Conservation (phyloP, 2,329 filamentous ascomycete genomes). For the Cercospora canescens region DNA sequence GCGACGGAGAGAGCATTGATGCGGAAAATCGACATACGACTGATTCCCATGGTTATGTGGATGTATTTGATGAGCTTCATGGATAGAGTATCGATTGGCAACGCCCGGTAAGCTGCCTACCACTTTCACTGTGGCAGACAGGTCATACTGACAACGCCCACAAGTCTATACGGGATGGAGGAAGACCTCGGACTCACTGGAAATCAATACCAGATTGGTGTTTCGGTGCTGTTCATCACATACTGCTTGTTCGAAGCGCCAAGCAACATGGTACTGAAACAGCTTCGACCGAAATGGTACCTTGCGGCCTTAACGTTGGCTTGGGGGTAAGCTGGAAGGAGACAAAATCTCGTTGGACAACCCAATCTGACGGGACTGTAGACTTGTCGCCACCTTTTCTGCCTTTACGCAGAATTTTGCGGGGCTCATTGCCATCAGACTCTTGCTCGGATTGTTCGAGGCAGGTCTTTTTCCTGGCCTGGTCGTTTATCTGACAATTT, state of each 20-base stretch:
- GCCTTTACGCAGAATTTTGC: conserved; percentile 9
- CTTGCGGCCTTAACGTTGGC: conserved; percentile 7
- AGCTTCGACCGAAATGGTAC: conserved; percentile 12
- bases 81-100: conserved; percentile 36
- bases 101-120: not conserved
- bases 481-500: conserved; percentile 65
- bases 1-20: conserved; percentile 49
- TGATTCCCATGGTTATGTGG: conserved; percentile 68
- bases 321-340: not conserved
- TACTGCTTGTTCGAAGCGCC: conserved; percentile 18
- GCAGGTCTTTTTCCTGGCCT: conserved; percentile 19
- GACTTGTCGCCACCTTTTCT: conserved; percentile 13
- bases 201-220: conserved; percentile 17
- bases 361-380: not conserved
- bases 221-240: conserved; percentile 24
- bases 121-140: not conserved
- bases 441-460: conserved; percentile 20
- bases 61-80: conserved; percentile 78
- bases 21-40: conserved; percentile 67
- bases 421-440: conserved; percentile 11
- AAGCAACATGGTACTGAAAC: conserved; percentile 19
- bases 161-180: conserved; percentile 8
- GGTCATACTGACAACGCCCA: not conserved
- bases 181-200: conserved; percentile 13
- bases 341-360: not conserved